Percentiles rank a stretch among this genome's conserved stretches.
Evolutionary conservation across 495 filamentous ascomycete species (phyloP).

Genomic region (Jackrogersella minutella): DNA sequence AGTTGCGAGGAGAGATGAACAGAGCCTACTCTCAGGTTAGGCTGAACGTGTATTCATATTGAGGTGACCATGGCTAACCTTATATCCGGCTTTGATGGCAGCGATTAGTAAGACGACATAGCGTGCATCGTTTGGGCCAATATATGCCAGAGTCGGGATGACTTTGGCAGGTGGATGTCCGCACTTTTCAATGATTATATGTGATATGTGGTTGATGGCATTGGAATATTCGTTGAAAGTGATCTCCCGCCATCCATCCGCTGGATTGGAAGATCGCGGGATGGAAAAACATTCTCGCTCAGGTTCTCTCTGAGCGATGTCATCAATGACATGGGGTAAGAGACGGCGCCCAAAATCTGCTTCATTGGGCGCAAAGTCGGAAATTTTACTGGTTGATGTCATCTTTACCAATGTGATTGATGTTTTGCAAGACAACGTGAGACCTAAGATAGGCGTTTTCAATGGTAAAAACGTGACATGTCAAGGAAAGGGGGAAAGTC

Average conservation of each 20-base stretch:
- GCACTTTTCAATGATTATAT: conserved; percentile 53
- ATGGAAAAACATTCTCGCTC: conserved; percentile 51
- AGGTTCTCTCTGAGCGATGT: conserved; percentile 52
- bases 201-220: conserved; percentile 61
- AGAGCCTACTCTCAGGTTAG: conserved; percentile 32
- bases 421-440: too few relatives aligned
- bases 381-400: too few relatives aligned
- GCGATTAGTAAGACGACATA: conserved; percentile 55
- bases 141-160: conserved; percentile 55
- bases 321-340: conserved; percentile 58
- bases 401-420: too few relatives aligned
- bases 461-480: too few relatives aligned
- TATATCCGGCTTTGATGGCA: conserved; percentile 55
- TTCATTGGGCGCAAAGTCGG: too few relatives aligned
- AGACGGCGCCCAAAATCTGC: conserved; percentile 52
- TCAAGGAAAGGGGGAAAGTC: too few relatives aligned
- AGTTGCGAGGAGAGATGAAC: conserved; percentile 55
- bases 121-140: conserved; percentile 58
- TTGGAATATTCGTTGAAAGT: conserved; percentile 57
- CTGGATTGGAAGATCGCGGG: conserved; percentile 50
- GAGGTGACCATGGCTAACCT: conserved; percentile 42
- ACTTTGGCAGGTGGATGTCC: conserved; percentile 42
- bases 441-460: too few relatives aligned
- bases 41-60: neutral
- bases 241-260: conserved; percentile 60